phyloP scores from a whole-genome alignment of 2,329 filamentous ascomycete species.

The Diaporthe australafricana region DNA sequence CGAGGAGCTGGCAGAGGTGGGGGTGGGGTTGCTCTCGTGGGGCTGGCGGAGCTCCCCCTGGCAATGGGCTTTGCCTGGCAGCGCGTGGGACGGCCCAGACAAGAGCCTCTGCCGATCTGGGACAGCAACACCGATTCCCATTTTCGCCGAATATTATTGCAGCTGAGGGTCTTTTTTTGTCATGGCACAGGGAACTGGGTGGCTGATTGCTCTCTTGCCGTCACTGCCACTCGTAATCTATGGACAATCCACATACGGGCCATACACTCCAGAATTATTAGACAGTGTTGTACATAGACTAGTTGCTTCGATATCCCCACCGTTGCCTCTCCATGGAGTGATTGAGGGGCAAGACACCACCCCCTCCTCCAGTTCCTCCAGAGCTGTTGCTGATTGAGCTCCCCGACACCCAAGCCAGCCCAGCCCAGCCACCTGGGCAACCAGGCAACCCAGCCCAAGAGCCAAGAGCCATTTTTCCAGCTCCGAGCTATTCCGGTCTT shows the following conservation, averaged over 20 bases:
- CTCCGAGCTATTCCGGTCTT: constrained; percentile 9
- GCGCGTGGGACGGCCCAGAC: neutral
- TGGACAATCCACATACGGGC: neutral
- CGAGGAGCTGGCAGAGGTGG: constrained; percentile 10
- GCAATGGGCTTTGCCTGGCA: neutral
- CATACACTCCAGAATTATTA: neutral
- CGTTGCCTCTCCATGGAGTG: no score
- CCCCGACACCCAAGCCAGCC: neutral
- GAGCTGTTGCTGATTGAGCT: constrained; percentile 3
- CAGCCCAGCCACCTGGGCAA: no score
- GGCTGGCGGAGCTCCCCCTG: constrained; percentile 1
- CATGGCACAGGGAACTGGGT: neutral
- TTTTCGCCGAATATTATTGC: constrained; percentile 20
- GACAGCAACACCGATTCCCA: constrained; percentile 24
- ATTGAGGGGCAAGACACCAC: neutral
- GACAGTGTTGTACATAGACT: constrained; percentile 1
- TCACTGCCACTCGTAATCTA: no score
- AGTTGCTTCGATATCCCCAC: no score
- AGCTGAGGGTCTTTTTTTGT: constrained; percentile 3
- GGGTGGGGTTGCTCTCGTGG: constrained; percentile 5
- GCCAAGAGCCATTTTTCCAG: neutral
- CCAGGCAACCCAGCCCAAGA: neutral
- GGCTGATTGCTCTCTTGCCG: neutral
- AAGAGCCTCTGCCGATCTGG: constrained; percentile 26
- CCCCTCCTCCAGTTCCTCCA: neutral